Evolutionary conservation across 1,284 basidiomycete species (phyloP).

Genomic region (Ganoderma leucocontextum): DNA sequence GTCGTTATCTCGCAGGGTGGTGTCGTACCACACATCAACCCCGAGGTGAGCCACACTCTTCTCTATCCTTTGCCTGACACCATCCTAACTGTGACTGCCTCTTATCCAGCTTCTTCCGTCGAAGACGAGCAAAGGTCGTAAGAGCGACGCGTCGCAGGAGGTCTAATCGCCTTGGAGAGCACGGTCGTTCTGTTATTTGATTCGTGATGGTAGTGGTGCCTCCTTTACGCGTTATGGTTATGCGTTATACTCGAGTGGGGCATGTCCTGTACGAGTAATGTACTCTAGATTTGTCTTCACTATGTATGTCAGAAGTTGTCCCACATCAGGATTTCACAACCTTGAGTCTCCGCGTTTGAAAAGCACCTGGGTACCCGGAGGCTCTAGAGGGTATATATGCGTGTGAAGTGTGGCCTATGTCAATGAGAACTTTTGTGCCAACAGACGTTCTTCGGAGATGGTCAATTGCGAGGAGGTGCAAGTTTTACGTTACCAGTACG

Average conservation of each 20-base stretch:
- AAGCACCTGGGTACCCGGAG: no score
- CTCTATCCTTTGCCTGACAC: not conserved
- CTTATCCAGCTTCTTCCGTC: slow-evolving; percentile 63
- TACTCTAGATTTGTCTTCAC: slow-evolving; percentile 7
- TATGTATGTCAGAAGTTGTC: slow-evolving; percentile 13
- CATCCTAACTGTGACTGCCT: not conserved
- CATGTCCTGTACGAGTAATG: slow-evolving; percentile 29
- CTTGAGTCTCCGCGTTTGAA: no score
- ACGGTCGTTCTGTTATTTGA: not conserved
- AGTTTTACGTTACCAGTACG: not conserved
- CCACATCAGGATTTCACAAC: not conserved
- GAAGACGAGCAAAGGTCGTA: slow-evolving; percentile 49
- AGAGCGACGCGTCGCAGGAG: slow-evolving; percentile 46
- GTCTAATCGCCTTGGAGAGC: slow-evolving; percentile 37
- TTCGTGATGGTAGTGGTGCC: not conserved
- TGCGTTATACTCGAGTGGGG: not conserved
- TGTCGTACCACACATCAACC: slow-evolving; percentile 74
- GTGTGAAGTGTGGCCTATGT: not conserved
- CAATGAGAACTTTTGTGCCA: not conserved
- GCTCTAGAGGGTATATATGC: no score
- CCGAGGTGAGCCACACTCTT: slow-evolving; percentile 45
- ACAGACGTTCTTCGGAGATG: not conserved
- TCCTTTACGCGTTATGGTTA: not conserved
- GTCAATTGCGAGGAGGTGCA: not conserved
- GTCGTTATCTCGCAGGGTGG: slow-evolving; percentile 91